Percentiles rank a stretch among this genome's conserved stretches.
phyloP scores from a whole-genome alignment of 2,329 filamentous ascomycete species.

The Emydomyces testavorans region DNA sequence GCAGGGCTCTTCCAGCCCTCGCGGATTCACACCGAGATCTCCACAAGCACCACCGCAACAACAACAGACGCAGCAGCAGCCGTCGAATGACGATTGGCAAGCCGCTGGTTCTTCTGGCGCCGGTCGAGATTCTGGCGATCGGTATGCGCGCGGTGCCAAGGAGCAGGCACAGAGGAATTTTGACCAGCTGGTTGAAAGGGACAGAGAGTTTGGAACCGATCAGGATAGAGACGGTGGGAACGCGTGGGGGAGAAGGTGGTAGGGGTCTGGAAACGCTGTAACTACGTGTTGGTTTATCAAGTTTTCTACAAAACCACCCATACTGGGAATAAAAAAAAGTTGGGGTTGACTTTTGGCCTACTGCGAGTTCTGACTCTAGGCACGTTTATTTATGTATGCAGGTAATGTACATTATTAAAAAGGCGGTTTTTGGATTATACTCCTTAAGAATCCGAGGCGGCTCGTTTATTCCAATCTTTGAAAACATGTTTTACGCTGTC shows the following conservation, averaged over 20 bases:
- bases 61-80: conserved; percentile 5
- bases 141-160: conserved; percentile 18
- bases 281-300: too few species aligned
- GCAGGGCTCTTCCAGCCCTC: conserved; percentile 3
- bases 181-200: conserved; percentile 33
- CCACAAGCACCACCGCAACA: conserved; percentile 9
- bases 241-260: conserved; percentile 7
- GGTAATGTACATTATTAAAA: not conserved
- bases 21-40: not conserved
- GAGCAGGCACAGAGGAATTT: conserved; percentile 36
- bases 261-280: not conserved
- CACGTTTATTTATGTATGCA: too few species aligned
- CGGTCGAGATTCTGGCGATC: conserved; percentile 16
- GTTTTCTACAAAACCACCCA: too few species aligned
- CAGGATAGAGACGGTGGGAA: conserved; percentile 14
- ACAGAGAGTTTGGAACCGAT: conserved; percentile 23
- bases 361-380: too few species aligned
- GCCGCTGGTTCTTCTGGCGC: conserved; percentile 15
- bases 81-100: not conserved
- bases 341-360: too few species aligned
- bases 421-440: not conserved
- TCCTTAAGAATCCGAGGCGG: too few species aligned
- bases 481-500: not conserved
- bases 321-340: too few species aligned
- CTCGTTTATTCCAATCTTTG: not conserved